These are phyloP conservation scores for Myochromella boudieri DNA, from an alignment of 768 basidiomycete species.

Conservation along the genomic window DNA sequence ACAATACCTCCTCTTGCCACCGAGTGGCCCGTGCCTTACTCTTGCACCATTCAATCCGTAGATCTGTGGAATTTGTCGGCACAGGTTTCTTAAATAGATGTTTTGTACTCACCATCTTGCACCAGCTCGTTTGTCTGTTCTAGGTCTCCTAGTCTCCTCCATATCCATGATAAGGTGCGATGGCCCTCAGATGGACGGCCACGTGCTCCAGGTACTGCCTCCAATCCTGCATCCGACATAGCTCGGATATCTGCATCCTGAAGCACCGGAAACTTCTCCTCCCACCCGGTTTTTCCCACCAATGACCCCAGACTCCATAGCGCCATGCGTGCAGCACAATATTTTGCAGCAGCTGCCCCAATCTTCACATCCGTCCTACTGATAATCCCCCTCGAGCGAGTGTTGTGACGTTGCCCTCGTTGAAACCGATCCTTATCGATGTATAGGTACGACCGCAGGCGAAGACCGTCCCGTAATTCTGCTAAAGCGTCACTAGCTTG, in stretches of 20 bases:
- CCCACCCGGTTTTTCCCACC: conserved; percentile 6
- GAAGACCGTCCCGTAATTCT: conserved; percentile 13
- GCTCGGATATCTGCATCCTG: conserved; percentile 9
- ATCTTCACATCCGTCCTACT: conserved; percentile 7
- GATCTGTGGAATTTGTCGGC: no score
- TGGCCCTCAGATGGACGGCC: conserved; percentile 3
- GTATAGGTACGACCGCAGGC: no score
- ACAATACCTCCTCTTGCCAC: no score
- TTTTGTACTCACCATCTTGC: no score
- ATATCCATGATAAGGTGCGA: no score
- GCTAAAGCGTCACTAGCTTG: conserved; percentile 14
- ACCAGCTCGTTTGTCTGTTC: no score
- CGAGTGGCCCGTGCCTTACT: no score
- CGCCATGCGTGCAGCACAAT: conserved; percentile 5
- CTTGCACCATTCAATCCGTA: no score
- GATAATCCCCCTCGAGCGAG: conserved; percentile 11
- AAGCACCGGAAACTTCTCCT: conserved; percentile 8
- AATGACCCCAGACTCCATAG: background rate
- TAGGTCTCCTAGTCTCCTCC: no score
- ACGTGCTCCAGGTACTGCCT: background rate
- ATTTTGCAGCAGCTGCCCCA: conserved; percentile 5
- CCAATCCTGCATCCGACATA: conserved; percentile 5
- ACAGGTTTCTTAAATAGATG: no score
- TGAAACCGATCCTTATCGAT: no score
- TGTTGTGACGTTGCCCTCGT: conserved; percentile 10